Evolutionary conservation across 2,329 filamentous ascomycete genomes (phyloP).

Genomic region (Fusarium agapanthi): DNA sequence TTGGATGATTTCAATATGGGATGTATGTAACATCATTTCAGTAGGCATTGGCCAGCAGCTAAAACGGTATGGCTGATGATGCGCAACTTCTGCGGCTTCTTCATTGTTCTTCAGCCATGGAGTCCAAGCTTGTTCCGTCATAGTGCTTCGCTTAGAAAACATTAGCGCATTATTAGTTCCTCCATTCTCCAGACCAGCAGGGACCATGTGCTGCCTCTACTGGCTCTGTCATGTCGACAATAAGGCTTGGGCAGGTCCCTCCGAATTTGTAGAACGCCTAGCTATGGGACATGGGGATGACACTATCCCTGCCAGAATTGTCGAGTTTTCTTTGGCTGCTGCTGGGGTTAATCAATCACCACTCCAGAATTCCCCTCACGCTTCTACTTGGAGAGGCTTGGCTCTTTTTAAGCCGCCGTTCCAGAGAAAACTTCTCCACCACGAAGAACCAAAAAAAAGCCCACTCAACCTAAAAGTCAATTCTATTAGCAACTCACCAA

Average conservation of each 20-base stretch:
- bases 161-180: slow-evolving; percentile 9
- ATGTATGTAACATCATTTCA: not conserved
- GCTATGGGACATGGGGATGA: slow-evolving; percentile 23
- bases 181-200: slow-evolving; percentile 30
- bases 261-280: slow-evolving; percentile 8
- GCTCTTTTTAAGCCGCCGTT: slow-evolving; percentile 5
- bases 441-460: not conserved
- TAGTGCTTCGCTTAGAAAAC: slow-evolving; percentile 20
- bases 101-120: not conserved
- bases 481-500: not conserved
- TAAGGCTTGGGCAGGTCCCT: slow-evolving; percentile 34
- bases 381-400: not conserved
- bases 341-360: not conserved
- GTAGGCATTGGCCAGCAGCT: not conserved
- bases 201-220: slow-evolving; percentile 37
- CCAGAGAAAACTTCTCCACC: not conserved
- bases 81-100: not conserved
- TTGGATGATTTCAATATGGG: not conserved
- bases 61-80: not conserved
- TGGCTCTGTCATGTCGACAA: slow-evolving; percentile 27
- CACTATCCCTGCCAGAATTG: slow-evolving; percentile 11
- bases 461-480: not conserved
- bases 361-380: not conserved
- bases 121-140: slow-evolving; percentile 19
- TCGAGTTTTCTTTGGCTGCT: not conserved